Evolutionary conservation across 306 rosid species (phyloP).

Genomic region (Quercus berberidifolia): DNA sequence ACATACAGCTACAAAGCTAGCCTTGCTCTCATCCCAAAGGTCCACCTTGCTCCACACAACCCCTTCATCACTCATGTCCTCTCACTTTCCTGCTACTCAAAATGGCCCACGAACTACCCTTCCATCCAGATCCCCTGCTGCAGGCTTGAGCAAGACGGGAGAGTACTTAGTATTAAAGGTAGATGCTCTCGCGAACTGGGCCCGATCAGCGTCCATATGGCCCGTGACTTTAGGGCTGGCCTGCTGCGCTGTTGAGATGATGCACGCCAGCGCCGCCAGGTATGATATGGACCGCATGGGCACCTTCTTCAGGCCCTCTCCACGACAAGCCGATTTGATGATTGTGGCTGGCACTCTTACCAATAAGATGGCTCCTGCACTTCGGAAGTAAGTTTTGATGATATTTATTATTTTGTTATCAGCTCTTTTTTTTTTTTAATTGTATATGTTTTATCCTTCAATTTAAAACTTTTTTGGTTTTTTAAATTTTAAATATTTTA

Average conservation of each 20-base stretch:
- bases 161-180: conserved; percentile 89
- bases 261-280: conserved; percentile 93
- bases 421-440: no score
- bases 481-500: no score
- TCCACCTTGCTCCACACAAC: no score
- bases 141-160: conserved; percentile 67
- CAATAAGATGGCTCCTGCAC: conserved; percentile 99
- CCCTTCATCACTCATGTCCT: no score
- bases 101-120: conserved; percentile 7
- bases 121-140: conserved; percentile 47
- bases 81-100: no score
- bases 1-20: no score
- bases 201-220: conserved; percentile 89
- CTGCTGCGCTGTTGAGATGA: conserved; percentile 99
- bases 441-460: no score
- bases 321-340: conserved; percentile 93
- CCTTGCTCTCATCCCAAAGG: no score
- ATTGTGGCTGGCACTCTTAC: conserved; percentile 97
- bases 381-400: conserved; percentile 62
- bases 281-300: conserved; percentile 96
- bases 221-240: conserved; percentile 98
- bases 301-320: conserved; percentile 89
- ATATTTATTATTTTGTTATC: no score
- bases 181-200: conserved; percentile 94
- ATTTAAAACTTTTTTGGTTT: no score